Evolutionary conservation across 495 filamentous ascomycete species (phyloP), one percentile per base, ranked within the genome.

Genomic region (Recurvomyces mirabilis): DNA sequence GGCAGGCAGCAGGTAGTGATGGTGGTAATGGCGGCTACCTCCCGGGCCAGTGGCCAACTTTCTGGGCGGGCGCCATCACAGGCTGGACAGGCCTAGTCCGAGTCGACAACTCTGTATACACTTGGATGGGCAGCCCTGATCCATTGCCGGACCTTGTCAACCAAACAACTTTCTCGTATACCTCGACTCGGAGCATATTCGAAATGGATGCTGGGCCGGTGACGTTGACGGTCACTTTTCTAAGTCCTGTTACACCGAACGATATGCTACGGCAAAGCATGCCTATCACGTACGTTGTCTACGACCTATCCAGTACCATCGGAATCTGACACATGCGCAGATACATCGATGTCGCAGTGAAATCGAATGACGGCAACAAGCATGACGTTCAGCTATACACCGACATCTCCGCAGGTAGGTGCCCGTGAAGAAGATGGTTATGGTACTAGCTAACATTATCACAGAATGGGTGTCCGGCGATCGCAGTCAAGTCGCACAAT

Each of bases 381-480:
- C 73, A 79, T 55, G 59, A 75, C 52, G 72, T 79, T 24, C 68
- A 77, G 44, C 40, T 79, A 11, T 79, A 79, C 51, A 58, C 74
- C 2, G 74, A 79, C 51, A 74, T 78, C 42, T 75, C 74, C 29
- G 75, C 72, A 7, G 74, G 74, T 75, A 55, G 49, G 68, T 58
- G 7, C 35, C 21, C 19, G n/a, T 38, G 32, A 38, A 22, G 11
- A 3, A 21, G 15, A 36, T 20, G 28, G 14, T 1, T 32, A 15
- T 18, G 30, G 38, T 29, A 18, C 59, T 57, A 36, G 61, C 38
- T 40, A 19, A 43, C 6, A 15, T 19, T 7, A 41, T 28, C 10
- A 4, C 40, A 77, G 75, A 79, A 65, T 79, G 73, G 73, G 63
- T 66, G 13, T 72, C 72, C 17, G 74, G 72, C 19, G 70, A 79